Evolutionary conservation across 345 rosid genomes (phyloP), one percentile per base, ranked within the genome.

Genomic region (Rhizophora apiculata): DNA sequence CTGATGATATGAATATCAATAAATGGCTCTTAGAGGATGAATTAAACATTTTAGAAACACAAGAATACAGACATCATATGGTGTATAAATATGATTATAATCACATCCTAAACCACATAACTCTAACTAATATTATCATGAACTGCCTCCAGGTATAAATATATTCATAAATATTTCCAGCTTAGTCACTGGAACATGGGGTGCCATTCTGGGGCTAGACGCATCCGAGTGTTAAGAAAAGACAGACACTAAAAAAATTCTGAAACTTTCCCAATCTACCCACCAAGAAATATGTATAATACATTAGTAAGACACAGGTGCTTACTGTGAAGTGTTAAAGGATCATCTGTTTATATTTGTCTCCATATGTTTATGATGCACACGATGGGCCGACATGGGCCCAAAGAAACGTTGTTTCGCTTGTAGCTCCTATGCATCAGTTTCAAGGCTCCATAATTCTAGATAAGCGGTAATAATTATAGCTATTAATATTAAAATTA

Each of bases 401-500:
- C 70, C 20, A 8, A 58, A 54, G 48, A 51, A 39, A 49, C 46
- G 73, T 62, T 53, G 71, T 55, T 64, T 69, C 67, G 27, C 60
- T 46, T 73, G 68, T 60, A 64, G 78, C 74, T 78, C 78, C 74
- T 67, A 64, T 32, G 31, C 67, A 78, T 68, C 72, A 52, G 43
- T 73, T 64, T 76, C 78, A 65, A 43, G 61, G 59, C 65, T 72
- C 22, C 53, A 71, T 46, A 29, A 21, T 46, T 49, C 49, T 56
- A 24, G 24, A 3, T 56, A 24, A 56, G 29, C 16, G 8, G 30
- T 13, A 56, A 22, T 27, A 56, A 56, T 15, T 56, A 8, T 21
- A 43, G 13, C 5, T 15, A 43, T 39, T 43, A 34, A 34, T 34
- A 1, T 34, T 6, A 8, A 34, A 34, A 1, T 8, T 34, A 34